phyloP scores from a whole-genome alignment of 108 stramenopile species.

The Skeletonema menzelii region DNA sequence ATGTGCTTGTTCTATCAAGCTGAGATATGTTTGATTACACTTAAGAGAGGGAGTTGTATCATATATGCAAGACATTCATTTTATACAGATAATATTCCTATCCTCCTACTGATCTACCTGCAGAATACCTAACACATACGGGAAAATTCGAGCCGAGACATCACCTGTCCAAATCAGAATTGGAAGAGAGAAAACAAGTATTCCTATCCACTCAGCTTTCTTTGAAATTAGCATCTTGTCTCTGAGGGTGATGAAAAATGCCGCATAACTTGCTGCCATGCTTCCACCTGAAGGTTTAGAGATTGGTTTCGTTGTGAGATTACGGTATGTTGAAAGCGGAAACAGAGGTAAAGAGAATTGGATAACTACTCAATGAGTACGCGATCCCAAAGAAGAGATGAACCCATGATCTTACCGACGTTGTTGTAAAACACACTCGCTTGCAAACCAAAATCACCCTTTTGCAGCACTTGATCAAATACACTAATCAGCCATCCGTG shows the following conservation, averaged over 20 bases:
- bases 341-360: no score
- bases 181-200: constrained; percentile 8
- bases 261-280: constrained; percentile 12
- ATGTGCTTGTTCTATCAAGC: no score
- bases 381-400: no score
- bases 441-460: background rate
- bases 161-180: constrained; percentile 12
- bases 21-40: no score
- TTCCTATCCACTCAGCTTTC: constrained; percentile 11
- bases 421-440: constrained; percentile 1
- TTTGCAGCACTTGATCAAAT: background rate
- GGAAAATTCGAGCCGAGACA: background rate
- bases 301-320: no score
- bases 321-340: no score
- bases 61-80: no score
- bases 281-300: background rate
- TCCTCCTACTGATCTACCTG: background rate
- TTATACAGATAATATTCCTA: no score
- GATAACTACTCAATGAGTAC: no score
- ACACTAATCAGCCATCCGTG: background rate
- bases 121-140: background rate
- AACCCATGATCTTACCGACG: background rate
- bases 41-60: no score
- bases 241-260: constrained; percentile 14
- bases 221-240: constrained; percentile 32